phyloP scores from a whole-genome alignment of 192 early-diverging fungal species.

The Dissophora ornata region DNA sequence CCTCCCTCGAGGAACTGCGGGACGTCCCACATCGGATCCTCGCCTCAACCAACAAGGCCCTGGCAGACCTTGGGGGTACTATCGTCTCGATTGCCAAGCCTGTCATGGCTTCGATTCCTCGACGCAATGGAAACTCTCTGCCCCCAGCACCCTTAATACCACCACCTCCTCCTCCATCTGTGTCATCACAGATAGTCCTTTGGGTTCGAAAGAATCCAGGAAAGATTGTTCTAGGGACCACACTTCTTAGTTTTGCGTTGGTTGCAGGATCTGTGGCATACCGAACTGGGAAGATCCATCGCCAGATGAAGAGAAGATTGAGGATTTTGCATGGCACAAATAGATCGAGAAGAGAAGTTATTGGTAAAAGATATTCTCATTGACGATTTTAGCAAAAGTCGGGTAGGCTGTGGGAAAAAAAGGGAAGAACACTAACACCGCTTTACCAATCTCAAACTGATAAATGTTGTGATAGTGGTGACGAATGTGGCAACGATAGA shows the following conservation, averaged over 20 bases:
- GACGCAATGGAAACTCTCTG: background rate
- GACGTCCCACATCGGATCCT: background rate
- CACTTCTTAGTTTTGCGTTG: background rate
- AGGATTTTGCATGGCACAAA: background rate
- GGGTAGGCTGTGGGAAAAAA: background rate
- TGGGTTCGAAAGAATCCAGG: slow-evolving; percentile 3
- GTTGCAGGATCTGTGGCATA: slow-evolving; percentile 2
- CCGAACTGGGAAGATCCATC: background rate
- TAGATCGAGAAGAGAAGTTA: slow-evolving; percentile 1
- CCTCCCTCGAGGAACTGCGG: slow-evolving; percentile 7
- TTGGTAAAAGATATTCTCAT: slow-evolving; percentile 4
- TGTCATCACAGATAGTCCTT: background rate
- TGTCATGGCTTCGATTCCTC: slow-evolving; percentile 2
- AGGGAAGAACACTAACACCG: background rate
- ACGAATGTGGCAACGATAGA: slow-evolving; percentile 9
- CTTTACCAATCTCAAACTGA: background rate
- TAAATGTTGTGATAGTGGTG: slow-evolving; percentile 6
- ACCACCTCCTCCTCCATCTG: slow-evolving; percentile 6
- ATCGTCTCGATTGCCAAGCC: slow-evolving; percentile 8
- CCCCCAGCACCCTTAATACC: background rate
- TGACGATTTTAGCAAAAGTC: background rate
- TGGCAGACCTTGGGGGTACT: slow-evolving; percentile 1
- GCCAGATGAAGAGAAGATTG: background rate
- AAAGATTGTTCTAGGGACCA: background rate
- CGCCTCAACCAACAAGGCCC: slow-evolving; percentile 1